These are phyloP conservation scores for Trapa bicornis DNA, from an alignment of 345 rosid species.

Conservation along the genomic window DNA sequence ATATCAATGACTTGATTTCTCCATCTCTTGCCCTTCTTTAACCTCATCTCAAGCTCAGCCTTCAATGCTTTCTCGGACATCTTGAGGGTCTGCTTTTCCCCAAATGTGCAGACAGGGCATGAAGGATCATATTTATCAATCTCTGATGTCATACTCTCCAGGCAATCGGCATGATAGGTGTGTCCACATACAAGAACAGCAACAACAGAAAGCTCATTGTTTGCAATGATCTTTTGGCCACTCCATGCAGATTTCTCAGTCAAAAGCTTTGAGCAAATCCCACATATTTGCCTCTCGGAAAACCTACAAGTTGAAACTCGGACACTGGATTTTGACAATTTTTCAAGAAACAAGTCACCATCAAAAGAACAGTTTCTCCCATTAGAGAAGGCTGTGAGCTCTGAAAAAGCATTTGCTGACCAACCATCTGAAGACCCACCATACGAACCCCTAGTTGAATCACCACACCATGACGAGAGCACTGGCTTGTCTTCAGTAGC, in stretches of 20 bases:
- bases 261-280: constrained; percentile 73
- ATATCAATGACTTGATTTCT: constrained; percentile 56
- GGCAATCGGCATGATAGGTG: constrained; percentile 92
- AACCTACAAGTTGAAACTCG: constrained; percentile 30
- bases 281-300: constrained; percentile 58
- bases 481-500: constrained; percentile 32
- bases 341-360: constrained; percentile 38
- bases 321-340: constrained; percentile 29
- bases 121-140: constrained; percentile 73
- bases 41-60: constrained; percentile 64
- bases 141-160: constrained; percentile 78
- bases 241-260: constrained; percentile 73
- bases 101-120: constrained; percentile 88
- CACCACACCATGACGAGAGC: constrained; percentile 46
- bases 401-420: constrained; percentile 80
- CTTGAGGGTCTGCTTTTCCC: constrained; percentile 59
- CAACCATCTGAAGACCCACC: constrained; percentile 73
- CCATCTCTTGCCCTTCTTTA: constrained; percentile 48
- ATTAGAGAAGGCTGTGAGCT: constrained; percentile 58
- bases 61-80: constrained; percentile 72
- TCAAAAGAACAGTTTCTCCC: constrained; percentile 55
- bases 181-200: constrained; percentile 87
- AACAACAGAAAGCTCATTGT: constrained; percentile 57
- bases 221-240: constrained; percentile 51
- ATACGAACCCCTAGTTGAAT: constrained; percentile 39